These are phyloP conservation scores for Phytomonas sp. DNA, from an alignment of 208 protist genomes.

Conservation along the genomic window DNA sequence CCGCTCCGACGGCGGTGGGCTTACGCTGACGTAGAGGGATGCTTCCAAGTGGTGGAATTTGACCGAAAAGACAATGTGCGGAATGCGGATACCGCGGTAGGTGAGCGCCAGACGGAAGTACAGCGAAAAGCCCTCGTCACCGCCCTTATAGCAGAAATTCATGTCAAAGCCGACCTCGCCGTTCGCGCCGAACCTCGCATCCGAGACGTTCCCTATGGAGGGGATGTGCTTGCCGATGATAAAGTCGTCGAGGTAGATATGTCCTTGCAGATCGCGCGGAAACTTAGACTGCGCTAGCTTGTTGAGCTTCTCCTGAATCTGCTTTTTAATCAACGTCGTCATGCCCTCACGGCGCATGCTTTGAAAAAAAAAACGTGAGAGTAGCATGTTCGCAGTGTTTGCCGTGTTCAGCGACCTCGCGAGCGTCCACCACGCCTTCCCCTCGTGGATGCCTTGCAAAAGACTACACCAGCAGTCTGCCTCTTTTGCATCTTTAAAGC, in stretches of 20 bases:
- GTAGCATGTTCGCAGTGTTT: constrained; percentile 52
- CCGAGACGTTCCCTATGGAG: constrained; percentile 59
- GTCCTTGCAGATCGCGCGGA: constrained; percentile 54
- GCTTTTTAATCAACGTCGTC: constrained; percentile 26
- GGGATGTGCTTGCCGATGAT: constrained; percentile 60
- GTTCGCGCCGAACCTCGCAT: constrained; percentile 40
- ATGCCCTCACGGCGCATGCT: constrained; percentile 53
- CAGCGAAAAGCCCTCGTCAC: constrained; percentile 44
- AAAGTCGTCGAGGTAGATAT: constrained; percentile 73
- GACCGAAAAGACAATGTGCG: constrained; percentile 55
- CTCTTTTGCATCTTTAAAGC: too few relatives aligned
- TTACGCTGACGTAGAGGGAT: constrained; percentile 68
- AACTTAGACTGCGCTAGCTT: constrained; percentile 61
- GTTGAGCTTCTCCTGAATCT: constrained; percentile 57
- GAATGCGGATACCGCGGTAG: constrained; percentile 70
- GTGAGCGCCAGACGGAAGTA: constrained; percentile 59
- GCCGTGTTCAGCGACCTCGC: constrained; percentile 21
- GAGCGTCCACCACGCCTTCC: constrained; percentile 18
- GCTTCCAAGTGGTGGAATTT: constrained; percentile 54
- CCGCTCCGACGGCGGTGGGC: constrained; percentile 74
- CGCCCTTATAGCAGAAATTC: constrained; percentile 70
- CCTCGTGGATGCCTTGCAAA: background rate
- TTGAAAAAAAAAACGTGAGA: constrained; percentile 72
- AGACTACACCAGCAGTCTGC: background rate
- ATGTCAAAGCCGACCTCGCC: constrained; percentile 82